A percentile compares a stretch with the other conserved stretches of the same genome.
Evolutionary conservation across 768 basidiomycete species (phyloP).

Genomic region (Macrolepiota fuliginosa): DNA sequence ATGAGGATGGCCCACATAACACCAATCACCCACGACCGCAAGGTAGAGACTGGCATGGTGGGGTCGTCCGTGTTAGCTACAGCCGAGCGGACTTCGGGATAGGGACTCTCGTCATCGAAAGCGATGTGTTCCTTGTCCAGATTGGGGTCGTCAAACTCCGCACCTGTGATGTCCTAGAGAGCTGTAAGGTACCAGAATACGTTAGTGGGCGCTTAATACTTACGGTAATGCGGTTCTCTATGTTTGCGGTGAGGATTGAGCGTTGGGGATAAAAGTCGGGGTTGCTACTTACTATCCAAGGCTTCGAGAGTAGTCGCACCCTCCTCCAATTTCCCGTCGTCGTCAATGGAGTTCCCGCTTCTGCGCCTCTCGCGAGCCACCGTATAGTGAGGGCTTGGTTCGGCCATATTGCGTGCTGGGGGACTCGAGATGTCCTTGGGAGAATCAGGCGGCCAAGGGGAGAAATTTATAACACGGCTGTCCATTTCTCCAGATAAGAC

Average conservation of each 20-base stretch:
- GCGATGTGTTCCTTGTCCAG: slow-evolving; percentile 37
- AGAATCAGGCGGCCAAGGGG: neutral
- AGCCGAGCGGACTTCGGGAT: slow-evolving; percentile 71
- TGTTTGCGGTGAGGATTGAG: neutral
- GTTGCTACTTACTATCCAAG: slow-evolving; percentile 1
- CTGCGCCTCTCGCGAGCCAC: neutral
- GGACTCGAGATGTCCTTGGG: slow-evolving; percentile 10
- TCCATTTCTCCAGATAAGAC: neutral
- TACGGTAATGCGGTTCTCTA: slow-evolving; percentile 31
- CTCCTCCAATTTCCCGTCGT: slow-evolving; percentile 10
- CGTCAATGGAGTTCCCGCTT: neutral
- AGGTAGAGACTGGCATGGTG: slow-evolving; percentile 51
- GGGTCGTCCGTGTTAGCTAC: slow-evolving; percentile 68
- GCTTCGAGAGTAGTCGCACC: neutral
- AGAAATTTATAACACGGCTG: slow-evolving; percentile 5
- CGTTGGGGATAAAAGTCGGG: neutral
- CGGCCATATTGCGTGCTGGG: slow-evolving; percentile 2
- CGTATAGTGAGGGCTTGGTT: slow-evolving; percentile 5
- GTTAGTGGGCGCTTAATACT: slow-evolving; percentile 1
- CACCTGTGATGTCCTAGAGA: slow-evolving; percentile 29
- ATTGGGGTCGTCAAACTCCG: slow-evolving; percentile 44
- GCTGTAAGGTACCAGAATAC: neutral
- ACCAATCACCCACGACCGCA: slow-evolving; percentile 52
- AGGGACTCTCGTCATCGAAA: slow-evolving; percentile 70
- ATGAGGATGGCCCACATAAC: slow-evolving; percentile 52